Evolutionary conservation across 2,329 filamentous ascomycete species (phyloP).

Genomic region (Chaetomiaceae sp.): DNA sequence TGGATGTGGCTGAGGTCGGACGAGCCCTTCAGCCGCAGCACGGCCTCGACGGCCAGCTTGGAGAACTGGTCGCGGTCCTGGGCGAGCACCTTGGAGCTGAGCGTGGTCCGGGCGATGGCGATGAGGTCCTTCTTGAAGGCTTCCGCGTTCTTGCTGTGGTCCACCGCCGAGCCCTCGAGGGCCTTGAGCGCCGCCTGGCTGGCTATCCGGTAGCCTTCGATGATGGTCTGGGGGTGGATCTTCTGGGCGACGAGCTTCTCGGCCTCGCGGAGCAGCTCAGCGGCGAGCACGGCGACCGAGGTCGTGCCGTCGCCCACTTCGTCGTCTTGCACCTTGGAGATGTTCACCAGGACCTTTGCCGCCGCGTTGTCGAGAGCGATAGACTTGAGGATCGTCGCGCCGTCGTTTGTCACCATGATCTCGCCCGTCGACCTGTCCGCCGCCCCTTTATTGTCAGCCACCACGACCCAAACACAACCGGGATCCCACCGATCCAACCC

Average conservation of each 20-base stretch:
- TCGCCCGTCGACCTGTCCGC: conserved; percentile 78
- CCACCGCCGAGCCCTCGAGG: conserved; percentile 76
- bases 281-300: conserved; percentile 92
- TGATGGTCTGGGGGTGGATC: conserved; percentile 98
- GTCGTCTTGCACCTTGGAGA: conserved; percentile 98
- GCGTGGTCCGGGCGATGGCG: conserved; percentile 86
- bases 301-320: conserved; percentile 98
- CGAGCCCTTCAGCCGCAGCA: conserved; percentile 82
- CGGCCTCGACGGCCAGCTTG: conserved; percentile 82
- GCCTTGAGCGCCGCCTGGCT: conserved; percentile 81
- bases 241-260: conserved; percentile 97
- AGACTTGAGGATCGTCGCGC: conserved; percentile 95
- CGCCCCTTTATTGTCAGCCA: conserved; percentile 15
- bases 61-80: conserved; percentile 94
- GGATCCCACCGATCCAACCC: too few species aligned
- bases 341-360: conserved; percentile 97
- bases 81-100: conserved; percentile 94
- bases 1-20: conserved; percentile 97
- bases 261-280: conserved; percentile 90
- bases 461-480: conserved; percentile 7
- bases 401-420: conserved; percentile 98
- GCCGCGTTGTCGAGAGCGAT: conserved; percentile 98
- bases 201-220: conserved; percentile 97
- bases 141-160: conserved; percentile 78
- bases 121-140: conserved; percentile 86